Percentiles rank a stretch among this genome's conserved stretches.
These are phyloP conservation scores for Diaporthe vexans DNA, from an alignment of 2,329 filamentous ascomycete species.

Conservation along the genomic window DNA sequence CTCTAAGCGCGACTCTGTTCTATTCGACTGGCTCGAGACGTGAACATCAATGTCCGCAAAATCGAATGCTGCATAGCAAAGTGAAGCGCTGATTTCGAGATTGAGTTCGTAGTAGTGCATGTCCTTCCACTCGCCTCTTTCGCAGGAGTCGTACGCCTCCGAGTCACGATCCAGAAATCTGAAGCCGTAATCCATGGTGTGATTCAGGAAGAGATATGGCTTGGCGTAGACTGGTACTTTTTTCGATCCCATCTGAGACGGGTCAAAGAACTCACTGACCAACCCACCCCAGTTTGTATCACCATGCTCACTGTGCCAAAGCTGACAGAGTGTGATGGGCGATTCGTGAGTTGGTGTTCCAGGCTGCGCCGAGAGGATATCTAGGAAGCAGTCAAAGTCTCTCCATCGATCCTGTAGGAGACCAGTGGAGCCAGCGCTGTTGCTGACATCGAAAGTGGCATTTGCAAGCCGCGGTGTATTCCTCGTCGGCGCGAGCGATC, in stretches of 20 bases:
- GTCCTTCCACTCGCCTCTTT: slow-evolving; percentile 5
- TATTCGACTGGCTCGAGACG: neutral
- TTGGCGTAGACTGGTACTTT: neutral
- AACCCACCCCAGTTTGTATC: neutral
- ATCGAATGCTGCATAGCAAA: slow-evolving; percentile 19
- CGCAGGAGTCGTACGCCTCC: neutral
- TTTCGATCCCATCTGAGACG: neutral
- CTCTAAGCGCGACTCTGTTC: neutral
- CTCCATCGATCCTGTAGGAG: neutral
- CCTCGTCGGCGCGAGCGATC: neutral
- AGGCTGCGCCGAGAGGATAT: too few species aligned
- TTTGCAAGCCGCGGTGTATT: slow-evolving; percentile 7
- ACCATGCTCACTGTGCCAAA: neutral
- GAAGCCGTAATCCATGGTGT: too few species aligned
- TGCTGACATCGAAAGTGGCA: neutral
- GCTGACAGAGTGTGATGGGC: neutral
- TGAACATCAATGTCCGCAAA: neutral
- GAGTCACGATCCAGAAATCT: too few species aligned
- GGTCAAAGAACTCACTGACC: slow-evolving; percentile 5
- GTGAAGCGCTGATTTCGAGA: neutral
- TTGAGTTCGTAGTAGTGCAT: neutral
- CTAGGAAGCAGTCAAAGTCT: neutral
- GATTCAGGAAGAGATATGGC: neutral
- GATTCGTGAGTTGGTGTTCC: neutral
- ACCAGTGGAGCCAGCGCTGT: neutral